A percentile compares a stretch with the other conserved stretches of the same genome.
Evolutionary conservation across 495 filamentous ascomycete genomes (phyloP).

Genomic region (Daldinia caldariorum): DNA sequence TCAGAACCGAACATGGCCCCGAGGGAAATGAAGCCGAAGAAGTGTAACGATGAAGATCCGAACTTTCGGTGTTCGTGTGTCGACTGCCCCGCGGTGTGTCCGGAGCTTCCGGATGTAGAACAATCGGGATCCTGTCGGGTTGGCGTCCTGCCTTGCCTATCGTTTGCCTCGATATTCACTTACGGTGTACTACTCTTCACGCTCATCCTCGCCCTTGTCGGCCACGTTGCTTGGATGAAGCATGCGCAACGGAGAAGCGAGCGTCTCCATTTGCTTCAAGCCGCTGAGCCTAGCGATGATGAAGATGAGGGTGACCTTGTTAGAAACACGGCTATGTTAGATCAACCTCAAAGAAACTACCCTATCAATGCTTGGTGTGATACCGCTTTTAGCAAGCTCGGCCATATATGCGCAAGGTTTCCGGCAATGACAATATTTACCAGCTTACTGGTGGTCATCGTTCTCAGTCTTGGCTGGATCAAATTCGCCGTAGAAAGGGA

Average conservation of each 20-base stretch:
- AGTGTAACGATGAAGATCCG: conserved; percentile 87
- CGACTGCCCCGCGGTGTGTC: conserved; percentile 87
- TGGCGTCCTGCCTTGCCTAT: conserved; percentile 86
- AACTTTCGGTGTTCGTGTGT: conserved; percentile 90
- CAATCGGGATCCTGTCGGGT: conserved; percentile 78
- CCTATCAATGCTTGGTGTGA: conserved; percentile 81
- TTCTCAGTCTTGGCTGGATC: conserved; percentile 87
- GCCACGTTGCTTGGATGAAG: conserved; percentile 77
- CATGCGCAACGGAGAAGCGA: conserved; percentile 79
- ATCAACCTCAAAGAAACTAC: conserved; percentile 78
- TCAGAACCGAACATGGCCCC: conserved; percentile 71
- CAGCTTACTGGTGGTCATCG: conserved; percentile 72
- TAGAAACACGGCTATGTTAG: conserved; percentile 71
- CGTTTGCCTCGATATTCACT: conserved; percentile 87
- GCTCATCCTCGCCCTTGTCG: conserved; percentile 71
- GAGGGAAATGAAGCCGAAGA: conserved; percentile 72
- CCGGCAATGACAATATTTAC: conserved; percentile 81
- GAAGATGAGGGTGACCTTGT: conserved; percentile 87
- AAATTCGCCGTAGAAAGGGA: conserved; percentile 87
- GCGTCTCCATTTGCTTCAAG: conserved; percentile 84
- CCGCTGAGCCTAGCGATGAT: conserved; percentile 84
- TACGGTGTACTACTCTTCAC: conserved; percentile 79
- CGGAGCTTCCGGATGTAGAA: conserved; percentile 76
- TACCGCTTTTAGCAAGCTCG: conserved; percentile 82
- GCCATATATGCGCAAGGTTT: conserved; percentile 80